These are phyloP conservation scores for Suillus spraguei DNA, from an alignment of 768 basidiomycete species.

Conservation along the genomic window DNA sequence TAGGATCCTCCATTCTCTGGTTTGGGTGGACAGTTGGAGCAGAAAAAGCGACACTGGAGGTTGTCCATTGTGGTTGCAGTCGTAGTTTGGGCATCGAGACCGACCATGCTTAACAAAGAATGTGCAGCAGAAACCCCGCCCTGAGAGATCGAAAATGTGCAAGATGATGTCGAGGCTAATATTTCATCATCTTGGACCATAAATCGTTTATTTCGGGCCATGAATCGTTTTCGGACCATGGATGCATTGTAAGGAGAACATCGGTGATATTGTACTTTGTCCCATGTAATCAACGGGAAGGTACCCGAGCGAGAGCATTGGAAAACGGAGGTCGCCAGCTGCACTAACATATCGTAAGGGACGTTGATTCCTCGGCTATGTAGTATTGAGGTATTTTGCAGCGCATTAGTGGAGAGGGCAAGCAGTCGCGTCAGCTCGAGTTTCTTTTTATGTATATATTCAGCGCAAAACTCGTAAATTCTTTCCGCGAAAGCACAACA, in stretches of 20 bases:
- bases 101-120: not conserved
- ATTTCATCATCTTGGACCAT: too few relatives aligned
- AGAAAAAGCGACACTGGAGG: not conserved
- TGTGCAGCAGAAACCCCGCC: not conserved
- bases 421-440: not conserved
- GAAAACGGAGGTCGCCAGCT: constrained; percentile 1
- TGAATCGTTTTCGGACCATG: too few relatives aligned
- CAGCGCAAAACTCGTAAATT: not conserved
- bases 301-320: not conserved
- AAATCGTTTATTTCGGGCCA: too few relatives aligned
- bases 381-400: not conserved
- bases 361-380: not conserved
- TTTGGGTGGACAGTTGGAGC: not conserved
- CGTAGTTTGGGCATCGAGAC: not conserved
- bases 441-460: not conserved
- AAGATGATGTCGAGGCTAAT: not conserved
- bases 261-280: not conserved
- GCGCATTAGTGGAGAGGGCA: not conserved
- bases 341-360: not conserved
- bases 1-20: not conserved
- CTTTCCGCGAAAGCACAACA: not conserved
- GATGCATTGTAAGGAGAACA: too few relatives aligned
- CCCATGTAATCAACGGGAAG: not conserved
- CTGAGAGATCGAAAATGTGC: not conserved
- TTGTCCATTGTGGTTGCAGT: not conserved